These are phyloP conservation scores for Daldinia sp. DNA, from an alignment of 2,329 filamentous ascomycete species.

Conservation along the genomic window DNA sequence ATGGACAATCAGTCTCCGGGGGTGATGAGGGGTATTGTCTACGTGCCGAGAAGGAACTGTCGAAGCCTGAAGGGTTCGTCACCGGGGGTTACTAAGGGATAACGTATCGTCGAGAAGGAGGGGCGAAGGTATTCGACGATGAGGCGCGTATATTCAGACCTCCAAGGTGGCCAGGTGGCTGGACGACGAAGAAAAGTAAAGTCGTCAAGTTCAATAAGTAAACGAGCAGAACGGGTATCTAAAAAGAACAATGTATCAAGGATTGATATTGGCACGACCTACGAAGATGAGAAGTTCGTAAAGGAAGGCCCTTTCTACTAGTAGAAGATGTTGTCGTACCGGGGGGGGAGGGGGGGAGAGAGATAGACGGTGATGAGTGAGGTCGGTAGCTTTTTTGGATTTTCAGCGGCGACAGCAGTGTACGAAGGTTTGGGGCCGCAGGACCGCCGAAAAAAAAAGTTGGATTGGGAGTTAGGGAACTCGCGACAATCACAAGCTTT, in stretches of 20 bases:
- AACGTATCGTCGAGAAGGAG: not conserved
- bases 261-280: conserved; percentile 20
- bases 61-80: not conserved
- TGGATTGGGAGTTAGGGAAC: conserved; percentile 22
- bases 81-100: not conserved
- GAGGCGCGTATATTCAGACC: conserved; percentile 24
- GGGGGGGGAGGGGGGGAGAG: not conserved
- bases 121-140: conserved; percentile 2
- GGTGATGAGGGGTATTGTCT: conserved; percentile 1
- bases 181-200: conserved; percentile 20
- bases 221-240: conserved; percentile 37
- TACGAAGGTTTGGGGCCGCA: conserved; percentile 30
- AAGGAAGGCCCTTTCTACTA: conserved; percentile 14
- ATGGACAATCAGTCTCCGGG: conserved; percentile 26
- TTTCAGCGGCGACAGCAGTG: conserved; percentile 23
- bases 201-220: conserved; percentile 27
- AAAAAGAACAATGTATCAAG: conserved; percentile 35
- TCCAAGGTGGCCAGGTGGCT: conserved; percentile 32
- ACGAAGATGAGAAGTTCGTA: not conserved
- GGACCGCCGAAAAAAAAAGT: conserved; percentile 32
- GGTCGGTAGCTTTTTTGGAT: conserved; percentile 23
- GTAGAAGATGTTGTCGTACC: conserved; percentile 1
- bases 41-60: not conserved
- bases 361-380: conserved; percentile 5
- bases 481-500: conserved; percentile 29